phyloP scores from a whole-genome alignment of 352 stramenopile species.

The Pythium scleroteichum region DNA sequence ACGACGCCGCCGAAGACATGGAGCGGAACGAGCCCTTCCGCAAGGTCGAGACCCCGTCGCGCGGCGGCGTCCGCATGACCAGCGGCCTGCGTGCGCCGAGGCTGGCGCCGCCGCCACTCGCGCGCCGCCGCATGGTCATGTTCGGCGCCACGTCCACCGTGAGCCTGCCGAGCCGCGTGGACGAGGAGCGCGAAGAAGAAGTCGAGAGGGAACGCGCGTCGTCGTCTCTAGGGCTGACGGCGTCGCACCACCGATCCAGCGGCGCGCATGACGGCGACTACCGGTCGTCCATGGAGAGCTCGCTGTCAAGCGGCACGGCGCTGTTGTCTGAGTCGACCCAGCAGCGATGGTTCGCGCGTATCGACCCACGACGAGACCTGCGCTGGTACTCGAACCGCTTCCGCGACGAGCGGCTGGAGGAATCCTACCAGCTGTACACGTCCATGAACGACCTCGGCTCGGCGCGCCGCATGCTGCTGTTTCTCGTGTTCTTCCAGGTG shows the following conservation, averaged over 20 bases:
- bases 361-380: slow-evolving; percentile 57
- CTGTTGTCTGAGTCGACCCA: slow-evolving; percentile 26
- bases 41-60: slow-evolving; percentile 24
- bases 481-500: slow-evolving; percentile 57
- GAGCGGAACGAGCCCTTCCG: slow-evolving; percentile 20
- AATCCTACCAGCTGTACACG: slow-evolving; percentile 80
- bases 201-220: slow-evolving; percentile 10
- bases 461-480: slow-evolving; percentile 57
- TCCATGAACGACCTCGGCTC: slow-evolving; percentile 70
- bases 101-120: neutral
- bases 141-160: slow-evolving; percentile 27
- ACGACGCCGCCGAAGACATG: neutral
- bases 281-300: slow-evolving; percentile 42
- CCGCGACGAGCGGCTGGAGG: slow-evolving; percentile 63
- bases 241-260: slow-evolving; percentile 10
- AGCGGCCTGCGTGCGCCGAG: slow-evolving; percentile 16
- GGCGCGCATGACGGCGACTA: slow-evolving; percentile 25
- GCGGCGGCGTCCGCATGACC: slow-evolving; percentile 12
- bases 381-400: slow-evolving; percentile 70
- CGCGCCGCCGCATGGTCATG: slow-evolving; percentile 26
- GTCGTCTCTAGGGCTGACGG: slow-evolving; percentile 8
- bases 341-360: slow-evolving; percentile 44
- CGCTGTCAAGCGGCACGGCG: slow-evolving; percentile 26
- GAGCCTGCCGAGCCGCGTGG: slow-evolving; percentile 24
- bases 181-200: slow-evolving; percentile 30